phyloP scores from a whole-genome alignment of 306 rosid genomes.

The Cicer yamashitae region DNA sequence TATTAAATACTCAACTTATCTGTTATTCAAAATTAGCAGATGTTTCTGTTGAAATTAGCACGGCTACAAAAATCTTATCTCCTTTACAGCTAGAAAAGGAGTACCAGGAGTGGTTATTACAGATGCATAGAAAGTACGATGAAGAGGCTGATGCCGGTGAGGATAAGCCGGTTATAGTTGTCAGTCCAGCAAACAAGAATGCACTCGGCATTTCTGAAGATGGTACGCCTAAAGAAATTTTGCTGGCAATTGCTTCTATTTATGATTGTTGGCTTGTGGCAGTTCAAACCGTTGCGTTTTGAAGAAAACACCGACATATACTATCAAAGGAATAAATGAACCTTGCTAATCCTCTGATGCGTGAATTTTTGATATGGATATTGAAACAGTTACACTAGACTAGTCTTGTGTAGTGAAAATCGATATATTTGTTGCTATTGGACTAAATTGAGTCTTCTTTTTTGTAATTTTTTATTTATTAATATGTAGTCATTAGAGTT shows the following conservation, averaged over 20 bases:
- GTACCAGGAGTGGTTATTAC: conserved; percentile 64
- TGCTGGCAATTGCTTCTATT: background rate
- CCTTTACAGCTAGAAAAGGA: conserved; percentile 53
- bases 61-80: conserved; percentile 44
- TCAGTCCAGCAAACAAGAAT: conserved; percentile 56
- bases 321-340: background rate
- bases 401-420: background rate
- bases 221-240: conserved; percentile 44
- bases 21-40: conserved; percentile 42
- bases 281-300: conserved; percentile 11
- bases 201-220: conserved; percentile 57
- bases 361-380: background rate
- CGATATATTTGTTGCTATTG: background rate
- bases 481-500: conserved; percentile 56
- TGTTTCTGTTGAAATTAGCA: conserved; percentile 43
- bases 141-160: conserved; percentile 63
- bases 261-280: background rate
- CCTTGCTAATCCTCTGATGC: background rate
- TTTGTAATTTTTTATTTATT: background rate
- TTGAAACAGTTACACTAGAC: conserved; percentile 3
- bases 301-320: background rate
- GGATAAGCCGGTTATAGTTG: conserved; percentile 55
- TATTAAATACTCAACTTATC: conserved; percentile 25
- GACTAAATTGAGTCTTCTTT: background rate
- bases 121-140: conserved; percentile 63